A percentile compares a stretch with the other conserved stretches of the same genome.
Evolutionary conservation across 164 flowering plant genomes (phyloP).

Genomic region (Dillenia suffruticosa): DNA sequence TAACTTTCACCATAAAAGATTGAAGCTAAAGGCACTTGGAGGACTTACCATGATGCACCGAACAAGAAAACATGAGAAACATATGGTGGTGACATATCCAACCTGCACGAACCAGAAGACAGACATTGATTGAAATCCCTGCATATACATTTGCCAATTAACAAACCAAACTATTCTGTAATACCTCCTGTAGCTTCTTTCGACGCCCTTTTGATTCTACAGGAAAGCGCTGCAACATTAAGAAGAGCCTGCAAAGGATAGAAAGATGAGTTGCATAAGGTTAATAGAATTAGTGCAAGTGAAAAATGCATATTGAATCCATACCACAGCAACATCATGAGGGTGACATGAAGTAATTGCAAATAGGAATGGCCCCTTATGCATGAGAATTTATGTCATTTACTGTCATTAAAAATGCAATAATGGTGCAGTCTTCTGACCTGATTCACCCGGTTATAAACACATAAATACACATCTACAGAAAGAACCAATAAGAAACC

Average conservation of each 20-base stretch:
- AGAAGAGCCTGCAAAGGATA: constrained; percentile 57
- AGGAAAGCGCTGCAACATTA: constrained; percentile 91
- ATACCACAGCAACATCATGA: too few relatives aligned
- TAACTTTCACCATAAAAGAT: too few relatives aligned
- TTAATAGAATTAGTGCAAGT: background rate
- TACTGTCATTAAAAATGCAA: too few relatives aligned
- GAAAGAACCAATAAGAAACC: too few relatives aligned
- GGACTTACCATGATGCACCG: constrained; percentile 91
- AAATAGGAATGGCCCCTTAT: too few relatives aligned
- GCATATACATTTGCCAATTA: too few relatives aligned
- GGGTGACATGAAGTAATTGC: too few relatives aligned
- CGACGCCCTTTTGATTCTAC: constrained; percentile 95
- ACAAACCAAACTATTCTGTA: too few relatives aligned
- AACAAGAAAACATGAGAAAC: constrained; percentile 86
- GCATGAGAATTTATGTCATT: too few relatives aligned
- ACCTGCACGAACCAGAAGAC: constrained; percentile 46
- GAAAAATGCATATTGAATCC: background rate
- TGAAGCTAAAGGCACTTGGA: background rate
- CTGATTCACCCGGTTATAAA: too few relatives aligned
- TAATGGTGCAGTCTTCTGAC: too few relatives aligned
- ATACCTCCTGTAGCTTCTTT: constrained; percentile 93
- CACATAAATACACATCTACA: too few relatives aligned
- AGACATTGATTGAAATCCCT: background rate
- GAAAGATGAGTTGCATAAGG: background rate
- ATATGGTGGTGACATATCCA: constrained; percentile 96